Evolutionary conservation across 2,329 filamentous ascomycete genomes (phyloP).

Genomic region (Sclerotinia nivalis): DNA sequence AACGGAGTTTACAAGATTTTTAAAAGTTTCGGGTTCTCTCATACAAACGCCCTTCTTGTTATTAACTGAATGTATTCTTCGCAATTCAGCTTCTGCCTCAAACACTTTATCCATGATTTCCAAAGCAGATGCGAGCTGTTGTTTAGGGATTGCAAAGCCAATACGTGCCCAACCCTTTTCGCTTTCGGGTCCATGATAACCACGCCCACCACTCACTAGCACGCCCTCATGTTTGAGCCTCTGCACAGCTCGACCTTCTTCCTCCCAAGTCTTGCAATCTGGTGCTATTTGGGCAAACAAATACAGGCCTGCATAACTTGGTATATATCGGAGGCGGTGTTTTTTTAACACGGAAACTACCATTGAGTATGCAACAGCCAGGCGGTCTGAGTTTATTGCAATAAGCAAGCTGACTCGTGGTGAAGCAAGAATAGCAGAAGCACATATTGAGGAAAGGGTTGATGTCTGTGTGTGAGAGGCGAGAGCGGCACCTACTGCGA

Average conservation of each 20-base stretch:
- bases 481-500: too few species aligned
- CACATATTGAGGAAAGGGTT: too few species aligned
- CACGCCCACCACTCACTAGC: conserved; percentile 9
- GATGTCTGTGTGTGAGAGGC: too few species aligned
- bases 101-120: neutral
- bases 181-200: conserved; percentile 11
- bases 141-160: conserved; percentile 15
- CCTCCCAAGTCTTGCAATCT: conserved; percentile 13
- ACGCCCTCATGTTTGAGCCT: conserved; percentile 18
- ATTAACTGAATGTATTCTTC: too few species aligned
- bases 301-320: conserved; percentile 16
- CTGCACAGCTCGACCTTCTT: neutral
- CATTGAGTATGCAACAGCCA: neutral
- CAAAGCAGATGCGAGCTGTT: conserved; percentile 12
- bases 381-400: too few species aligned
- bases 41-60: too few species aligned
- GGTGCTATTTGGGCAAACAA: conserved; percentile 19
- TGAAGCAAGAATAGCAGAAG: too few species aligned
- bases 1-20: too few species aligned
- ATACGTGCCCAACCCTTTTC: conserved; percentile 24
- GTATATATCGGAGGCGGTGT: conserved; percentile 16
- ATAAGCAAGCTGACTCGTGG: too few species aligned
- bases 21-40: too few species aligned
- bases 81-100: too few species aligned
- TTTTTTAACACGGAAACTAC: conserved; percentile 2